phyloP scores from a whole-genome alignment of 2,329 filamentous ascomycete genomes.

The Chaetomium sp. region DNA sequence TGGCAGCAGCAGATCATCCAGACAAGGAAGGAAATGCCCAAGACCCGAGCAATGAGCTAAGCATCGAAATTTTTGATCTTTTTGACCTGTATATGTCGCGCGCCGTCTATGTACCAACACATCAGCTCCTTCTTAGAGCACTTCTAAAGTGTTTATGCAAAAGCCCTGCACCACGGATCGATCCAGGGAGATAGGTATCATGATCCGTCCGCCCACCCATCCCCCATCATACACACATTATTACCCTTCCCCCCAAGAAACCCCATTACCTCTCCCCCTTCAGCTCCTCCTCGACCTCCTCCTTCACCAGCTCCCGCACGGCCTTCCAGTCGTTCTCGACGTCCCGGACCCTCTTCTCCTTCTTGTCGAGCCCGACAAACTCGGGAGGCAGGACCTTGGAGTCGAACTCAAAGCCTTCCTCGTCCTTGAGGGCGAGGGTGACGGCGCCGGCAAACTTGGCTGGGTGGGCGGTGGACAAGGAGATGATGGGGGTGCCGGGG shows the following conservation, averaged over 20 bases:
- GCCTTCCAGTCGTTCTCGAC: constrained; percentile 73
- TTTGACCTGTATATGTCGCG: constrained; percentile 7
- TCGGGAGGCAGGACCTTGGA: constrained; percentile 75
- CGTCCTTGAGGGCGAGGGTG: constrained; percentile 70
- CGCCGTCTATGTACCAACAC: constrained; percentile 15
- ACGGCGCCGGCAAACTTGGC: constrained; percentile 92
- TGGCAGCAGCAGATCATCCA: not conserved
- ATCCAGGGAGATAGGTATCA: not conserved
- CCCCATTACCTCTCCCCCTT: constrained; percentile 17
- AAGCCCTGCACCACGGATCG: not conserved
- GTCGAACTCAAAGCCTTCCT: constrained; percentile 74
- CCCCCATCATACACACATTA: constrained; percentile 18
- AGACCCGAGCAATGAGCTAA: not conserved
- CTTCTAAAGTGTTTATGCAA: constrained; percentile 15
- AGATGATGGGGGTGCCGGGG: constrained; percentile 68
- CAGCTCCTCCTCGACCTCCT: constrained; percentile 70
- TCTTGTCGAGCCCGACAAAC: constrained; percentile 76
- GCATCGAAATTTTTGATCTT: not conserved
- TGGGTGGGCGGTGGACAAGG: constrained; percentile 90
- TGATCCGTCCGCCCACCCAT: not conserved
- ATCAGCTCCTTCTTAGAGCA: not conserved
- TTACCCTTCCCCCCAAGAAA: not conserved
- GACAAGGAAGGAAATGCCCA: not conserved
- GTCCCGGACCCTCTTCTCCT: constrained; percentile 71
- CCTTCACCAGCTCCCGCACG: constrained; percentile 74